Percentiles rank a stretch among this genome's conserved stretches.
phyloP scores from a whole-genome alignment of 768 basidiomycete genomes.

The Agaricus sinodeliciosus region DNA sequence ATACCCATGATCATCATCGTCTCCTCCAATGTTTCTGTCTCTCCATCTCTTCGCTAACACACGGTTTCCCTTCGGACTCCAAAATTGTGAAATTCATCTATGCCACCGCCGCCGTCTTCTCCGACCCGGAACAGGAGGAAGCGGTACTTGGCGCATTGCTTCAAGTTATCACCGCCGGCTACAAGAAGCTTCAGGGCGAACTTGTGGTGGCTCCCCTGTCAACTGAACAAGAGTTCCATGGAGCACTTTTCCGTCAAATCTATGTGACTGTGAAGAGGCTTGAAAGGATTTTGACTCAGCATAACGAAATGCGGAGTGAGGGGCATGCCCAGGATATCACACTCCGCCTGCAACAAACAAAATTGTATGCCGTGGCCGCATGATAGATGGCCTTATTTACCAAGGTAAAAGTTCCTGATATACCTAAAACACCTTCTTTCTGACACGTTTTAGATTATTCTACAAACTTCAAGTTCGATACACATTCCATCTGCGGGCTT shows the following conservation, averaged over 20 bases:
- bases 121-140: slow-evolving; percentile 9
- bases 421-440: too few relatives aligned
- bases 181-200: slow-evolving; percentile 6
- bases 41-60: slow-evolving; percentile 6
- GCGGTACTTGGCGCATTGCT: not conserved
- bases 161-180: slow-evolving; percentile 7
- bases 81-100: slow-evolving; percentile 10
- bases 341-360: slow-evolving; percentile 4
- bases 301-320: slow-evolving; percentile 7
- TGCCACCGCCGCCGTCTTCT: slow-evolving; percentile 9
- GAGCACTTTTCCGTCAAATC: slow-evolving; percentile 8
- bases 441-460: too few relatives aligned
- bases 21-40: slow-evolving; percentile 11
- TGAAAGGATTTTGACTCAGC: slow-evolving; percentile 3
- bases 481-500: too few relatives aligned
- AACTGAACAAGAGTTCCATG: slow-evolving; percentile 7
- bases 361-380: slow-evolving; percentile 4
- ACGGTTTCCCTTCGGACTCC: slow-evolving; percentile 1
- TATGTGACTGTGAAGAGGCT: slow-evolving; percentile 10
- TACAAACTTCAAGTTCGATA: too few relatives aligned
- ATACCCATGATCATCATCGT: slow-evolving; percentile 1
- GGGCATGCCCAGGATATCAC: slow-evolving; percentile 1
- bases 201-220: not conserved
- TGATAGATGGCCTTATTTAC: not conserved
- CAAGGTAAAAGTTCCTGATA: not conserved